phyloP scores from a whole-genome alignment of 805 yeast genomes.

The Ascoidea tarda region DNA sequence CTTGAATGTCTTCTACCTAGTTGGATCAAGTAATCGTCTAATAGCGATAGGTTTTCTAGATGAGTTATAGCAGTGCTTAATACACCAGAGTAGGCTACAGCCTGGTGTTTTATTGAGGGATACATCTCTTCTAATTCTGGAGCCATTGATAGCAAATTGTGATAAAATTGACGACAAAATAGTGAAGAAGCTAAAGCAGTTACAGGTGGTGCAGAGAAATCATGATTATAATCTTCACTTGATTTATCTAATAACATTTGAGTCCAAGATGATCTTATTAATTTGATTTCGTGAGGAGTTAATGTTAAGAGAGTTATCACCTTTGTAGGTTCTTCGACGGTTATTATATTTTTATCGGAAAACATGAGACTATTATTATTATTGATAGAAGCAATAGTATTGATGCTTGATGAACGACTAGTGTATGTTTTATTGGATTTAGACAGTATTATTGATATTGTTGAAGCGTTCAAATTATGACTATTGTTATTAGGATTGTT shows the following conservation, averaged over 20 bases:
- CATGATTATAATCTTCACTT: not conserved
- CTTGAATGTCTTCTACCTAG: slow-evolving; percentile 44
- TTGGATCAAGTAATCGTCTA: slow-evolving; percentile 35
- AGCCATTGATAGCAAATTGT: slow-evolving; percentile 32
- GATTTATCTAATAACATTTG: slow-evolving; percentile 21
- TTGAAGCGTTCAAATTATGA: no score
- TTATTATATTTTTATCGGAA: not conserved
- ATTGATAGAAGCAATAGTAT: not conserved
- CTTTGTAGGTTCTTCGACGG: not conserved
- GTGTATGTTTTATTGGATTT: no score
- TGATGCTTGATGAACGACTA: no score
- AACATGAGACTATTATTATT: not conserved
- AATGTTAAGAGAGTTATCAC: not conserved
- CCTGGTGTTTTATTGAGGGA: slow-evolving; percentile 48
- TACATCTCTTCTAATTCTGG: slow-evolving; percentile 35
- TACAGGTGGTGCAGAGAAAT: not conserved
- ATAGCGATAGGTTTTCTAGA: slow-evolving; percentile 32
- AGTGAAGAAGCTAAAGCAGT: slow-evolving; percentile 22
- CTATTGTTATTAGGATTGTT: no score
- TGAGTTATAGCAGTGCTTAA: slow-evolving; percentile 39
- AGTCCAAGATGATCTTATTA: slow-evolving; percentile 24
- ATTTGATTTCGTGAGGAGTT: slow-evolving; percentile 17
- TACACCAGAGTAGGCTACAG: slow-evolving; percentile 49
- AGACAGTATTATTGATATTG: no score
- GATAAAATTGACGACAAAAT: slow-evolving; percentile 45